phyloP scores from a whole-genome alignment of 192 early-diverging fungal species.

The Lobosporangium transversale region DNA sequence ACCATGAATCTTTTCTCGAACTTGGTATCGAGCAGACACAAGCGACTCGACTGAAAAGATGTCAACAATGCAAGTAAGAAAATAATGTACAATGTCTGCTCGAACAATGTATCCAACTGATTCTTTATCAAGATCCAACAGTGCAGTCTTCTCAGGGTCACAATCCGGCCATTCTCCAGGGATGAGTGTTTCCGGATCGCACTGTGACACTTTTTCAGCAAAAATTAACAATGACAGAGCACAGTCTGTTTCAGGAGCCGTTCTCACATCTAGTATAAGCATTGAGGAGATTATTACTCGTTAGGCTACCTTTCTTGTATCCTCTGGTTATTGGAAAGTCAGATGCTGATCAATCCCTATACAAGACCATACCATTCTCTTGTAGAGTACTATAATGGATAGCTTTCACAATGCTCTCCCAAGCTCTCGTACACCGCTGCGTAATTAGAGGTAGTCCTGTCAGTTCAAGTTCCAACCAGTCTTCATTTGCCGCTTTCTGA shows the following conservation, averaged over 20 bases:
- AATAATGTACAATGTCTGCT: slow-evolving; percentile 31
- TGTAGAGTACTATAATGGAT: slow-evolving; percentile 15
- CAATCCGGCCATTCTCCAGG: slow-evolving; percentile 19
- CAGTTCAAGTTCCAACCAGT: slow-evolving; percentile 16
- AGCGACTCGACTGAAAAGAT: slow-evolving; percentile 14
- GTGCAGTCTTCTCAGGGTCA: not conserved
- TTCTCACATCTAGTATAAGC: slow-evolving; percentile 33
- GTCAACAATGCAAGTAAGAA: slow-evolving; percentile 14
- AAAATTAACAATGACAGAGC: slow-evolving; percentile 20
- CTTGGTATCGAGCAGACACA: slow-evolving; percentile 19
- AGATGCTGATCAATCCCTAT: not conserved
- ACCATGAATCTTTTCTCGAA: slow-evolving; percentile 16
- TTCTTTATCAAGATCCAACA: slow-evolving; percentile 10
- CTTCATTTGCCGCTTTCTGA: slow-evolving; percentile 5
- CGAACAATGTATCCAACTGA: slow-evolving; percentile 28
- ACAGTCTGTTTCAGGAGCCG: slow-evolving; percentile 11
- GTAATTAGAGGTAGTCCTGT: slow-evolving; percentile 25
- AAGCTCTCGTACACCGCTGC: slow-evolving; percentile 10
- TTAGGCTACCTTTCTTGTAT: too few species aligned
- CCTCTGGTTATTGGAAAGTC: not conserved
- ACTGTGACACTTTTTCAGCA: slow-evolving; percentile 21
- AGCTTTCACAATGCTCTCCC: slow-evolving; percentile 27
- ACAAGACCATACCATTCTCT: slow-evolving; percentile 39
- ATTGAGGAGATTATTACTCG: too few species aligned
- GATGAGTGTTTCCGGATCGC: slow-evolving; percentile 11